These are phyloP conservation scores for Xylaria castorea DNA, from an alignment of 495 filamentous ascomycete genomes.

Conservation along the genomic window DNA sequence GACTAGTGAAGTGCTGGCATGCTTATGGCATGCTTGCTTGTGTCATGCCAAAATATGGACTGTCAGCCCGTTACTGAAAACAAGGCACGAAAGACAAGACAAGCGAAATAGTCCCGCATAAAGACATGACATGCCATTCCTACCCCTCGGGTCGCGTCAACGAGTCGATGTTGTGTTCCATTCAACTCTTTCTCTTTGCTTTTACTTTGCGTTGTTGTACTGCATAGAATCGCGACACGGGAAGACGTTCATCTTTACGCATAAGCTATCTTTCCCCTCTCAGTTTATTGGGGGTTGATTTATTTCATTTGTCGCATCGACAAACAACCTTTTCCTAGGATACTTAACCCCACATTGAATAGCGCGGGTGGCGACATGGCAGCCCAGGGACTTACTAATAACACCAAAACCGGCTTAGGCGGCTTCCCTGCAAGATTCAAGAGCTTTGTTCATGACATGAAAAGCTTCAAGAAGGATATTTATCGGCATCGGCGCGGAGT, in stretches of 20 bases:
- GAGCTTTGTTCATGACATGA: conserved; percentile 41
- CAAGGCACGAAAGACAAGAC: not conserved
- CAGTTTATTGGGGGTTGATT: conserved; percentile 4
- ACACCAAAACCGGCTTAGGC: conserved; percentile 11
- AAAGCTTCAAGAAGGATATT: conserved; percentile 36
- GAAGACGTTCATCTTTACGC: not conserved
- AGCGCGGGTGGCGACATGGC: conserved; percentile 15
- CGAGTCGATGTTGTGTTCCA: not conserved
- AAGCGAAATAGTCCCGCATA: conserved; percentile 10
- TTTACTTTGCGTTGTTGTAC: not conserved
- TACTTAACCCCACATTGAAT: not conserved
- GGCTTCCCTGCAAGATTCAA: conserved; percentile 37
- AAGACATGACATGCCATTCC: conserved; percentile 13
- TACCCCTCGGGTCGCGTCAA: not conserved
- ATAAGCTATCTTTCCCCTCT: not conserved
- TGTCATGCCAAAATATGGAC: conserved; percentile 7
- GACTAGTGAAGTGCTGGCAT: conserved; percentile 17
- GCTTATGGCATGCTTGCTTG: conserved; percentile 5
- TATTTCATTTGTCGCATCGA: conserved; percentile 8
- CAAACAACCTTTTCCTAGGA: not conserved
- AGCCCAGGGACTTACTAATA: not conserved
- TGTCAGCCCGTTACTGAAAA: not conserved
- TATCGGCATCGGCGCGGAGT: conserved; percentile 33
- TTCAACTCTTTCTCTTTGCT: not conserved
- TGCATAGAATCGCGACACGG: not conserved